Base-by-base conservation (phyloP, 768 basidiomycete species). In the Pisolithus albus region DNA sequence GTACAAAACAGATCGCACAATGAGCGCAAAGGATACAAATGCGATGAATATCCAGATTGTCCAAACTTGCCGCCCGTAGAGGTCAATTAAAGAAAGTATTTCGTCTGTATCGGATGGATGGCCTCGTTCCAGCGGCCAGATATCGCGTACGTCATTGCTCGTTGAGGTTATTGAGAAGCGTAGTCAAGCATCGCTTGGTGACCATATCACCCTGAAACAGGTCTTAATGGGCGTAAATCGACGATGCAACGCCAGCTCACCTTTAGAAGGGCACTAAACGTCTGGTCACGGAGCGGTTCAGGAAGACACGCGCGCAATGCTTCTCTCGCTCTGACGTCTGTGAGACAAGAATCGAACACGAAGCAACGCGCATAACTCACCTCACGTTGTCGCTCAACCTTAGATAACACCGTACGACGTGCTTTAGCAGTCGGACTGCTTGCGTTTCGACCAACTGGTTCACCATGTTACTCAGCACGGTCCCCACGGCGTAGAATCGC, bases 401-500 rank as follows among this genome's bases (percentile, higher is more conserved):
- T 56, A 99, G 70, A 67, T 99, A 99, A 70, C 96, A 99, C 51
- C 96, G 80, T 28, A 99, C 96, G 47, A 99, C 96, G 65, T 99
- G 96, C 69, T 99, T 99, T 59, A 99, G 74, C 45, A 99, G 73
- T 61, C 96, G 75, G 26, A 98, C 95, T 10, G 96, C 96, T 69
- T 97, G 96, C 2, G 90, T 96, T 70, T 99, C 95, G 49, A 98
- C 94, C 46, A 99, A 79, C 65, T 97, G 92, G 63, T 87, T 88
- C 58, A 98, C 96, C 96, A 99, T 99, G 69, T 96, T 97, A 75
- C 89, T 91, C 53, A 99, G 77, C 15, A 99, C 96, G 7, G 95
- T 96, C 16, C 95, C 96, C 49, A 99, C 96, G 13, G 96, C 96
- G 67, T 97, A 98, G 73, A 99, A 99, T 48, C 96, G 81, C 67